Base-by-base conservation (phyloP, 2,329 filamentous ascomycete genomes). In the Fusarium humuli region DNA sequence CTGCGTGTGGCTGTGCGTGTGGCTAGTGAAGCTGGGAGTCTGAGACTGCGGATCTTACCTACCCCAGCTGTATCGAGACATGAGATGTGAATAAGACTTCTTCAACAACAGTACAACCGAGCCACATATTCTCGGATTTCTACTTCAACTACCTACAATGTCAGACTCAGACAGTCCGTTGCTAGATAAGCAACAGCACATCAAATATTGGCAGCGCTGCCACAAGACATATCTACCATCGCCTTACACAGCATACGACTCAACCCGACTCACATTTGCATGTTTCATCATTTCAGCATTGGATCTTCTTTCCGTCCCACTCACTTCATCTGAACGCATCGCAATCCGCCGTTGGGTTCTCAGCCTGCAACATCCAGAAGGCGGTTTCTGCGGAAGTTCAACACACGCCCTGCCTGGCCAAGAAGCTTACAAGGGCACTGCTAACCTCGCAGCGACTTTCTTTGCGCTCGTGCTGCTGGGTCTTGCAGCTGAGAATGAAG, bases 181-280 rank as follows among this genome's bases (percentile, higher is more conserved):
- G 25, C 81, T 92, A 67, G 83, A 92, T 77, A 88, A 85, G 61
- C 83, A 87, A 49, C 87, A 86, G 61, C 96, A 99, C 79, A 84
- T 96, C 78, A 93, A 92, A 77, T 99, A 98, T 86, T 99, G 94
- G 91, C 88, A 94, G 71, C 91, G 94, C 77, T 98, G 95, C 79
- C 87, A 96, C 70, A 92, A 91, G 78, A 91, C 91, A 25, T 87
- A 91, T 67, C 89, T 99, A 9, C 96, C 96, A 0, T 87, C 90
- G 47, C 86, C 89, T 68, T 99, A 98, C 83, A 97, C 93, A 18
- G 86, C 90, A 78, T 96, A 92, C 79, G 96, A 99, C 82, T 94
- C 94, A 73, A 95, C 91, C 75, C 94, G 96, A 75, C 92, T 98
- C 84, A 92, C 92, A 7, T 89, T 98, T 57, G 94, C 90, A 72